Evolutionary conservation across 768 basidiomycete genomes (phyloP).

Genomic region (Lentinus brumalis): DNA sequence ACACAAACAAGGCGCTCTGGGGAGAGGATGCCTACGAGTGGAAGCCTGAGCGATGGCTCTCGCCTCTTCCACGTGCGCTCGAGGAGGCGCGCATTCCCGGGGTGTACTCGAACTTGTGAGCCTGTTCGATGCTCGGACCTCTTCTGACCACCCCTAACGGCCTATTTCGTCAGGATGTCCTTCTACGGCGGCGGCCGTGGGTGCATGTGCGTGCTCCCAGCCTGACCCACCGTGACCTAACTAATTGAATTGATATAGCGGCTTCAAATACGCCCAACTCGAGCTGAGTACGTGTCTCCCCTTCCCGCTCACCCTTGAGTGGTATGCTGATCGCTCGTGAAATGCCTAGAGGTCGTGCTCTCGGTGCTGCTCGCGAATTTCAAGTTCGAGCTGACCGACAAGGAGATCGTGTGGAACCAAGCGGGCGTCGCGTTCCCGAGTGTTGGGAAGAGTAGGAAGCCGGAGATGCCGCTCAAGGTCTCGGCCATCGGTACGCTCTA

Average conservation of each 20-base stretch:
- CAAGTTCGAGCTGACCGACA: slow-evolving; percentile 25
- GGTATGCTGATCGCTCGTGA: too few relatives aligned
- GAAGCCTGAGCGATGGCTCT: slow-evolving; percentile 46
- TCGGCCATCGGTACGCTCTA: neutral
- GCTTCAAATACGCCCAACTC: slow-evolving; percentile 44
- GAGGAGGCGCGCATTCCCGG: slow-evolving; percentile 33
- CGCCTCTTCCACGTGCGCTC: slow-evolving; percentile 22
- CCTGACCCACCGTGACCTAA: too few relatives aligned
- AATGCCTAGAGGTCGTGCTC: slow-evolving; percentile 29
- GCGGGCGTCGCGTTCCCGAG: slow-evolving; percentile 29
- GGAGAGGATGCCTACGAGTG: slow-evolving; percentile 43
- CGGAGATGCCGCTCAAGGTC: slow-evolving; percentile 28
- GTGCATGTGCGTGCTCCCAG: slow-evolving; percentile 34
- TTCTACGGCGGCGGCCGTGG: slow-evolving; percentile 36
- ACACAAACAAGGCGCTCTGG: slow-evolving; percentile 41
- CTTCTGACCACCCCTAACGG: neutral
- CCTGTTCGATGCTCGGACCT: neutral
- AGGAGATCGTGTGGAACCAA: slow-evolving; percentile 29
- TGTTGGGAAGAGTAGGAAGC: slow-evolving; percentile 10
- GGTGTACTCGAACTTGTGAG: slow-evolving; percentile 33
- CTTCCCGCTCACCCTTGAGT: neutral
- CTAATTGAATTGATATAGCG: slow-evolving; percentile 23
- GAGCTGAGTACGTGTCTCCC: slow-evolving; percentile 2
- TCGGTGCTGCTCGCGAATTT: slow-evolving; percentile 26
- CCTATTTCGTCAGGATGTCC: slow-evolving; percentile 33